These are phyloP conservation scores for Erucastrum elatum DNA, from an alignment of 345 rosid genomes.

Conservation along the genomic window DNA sequence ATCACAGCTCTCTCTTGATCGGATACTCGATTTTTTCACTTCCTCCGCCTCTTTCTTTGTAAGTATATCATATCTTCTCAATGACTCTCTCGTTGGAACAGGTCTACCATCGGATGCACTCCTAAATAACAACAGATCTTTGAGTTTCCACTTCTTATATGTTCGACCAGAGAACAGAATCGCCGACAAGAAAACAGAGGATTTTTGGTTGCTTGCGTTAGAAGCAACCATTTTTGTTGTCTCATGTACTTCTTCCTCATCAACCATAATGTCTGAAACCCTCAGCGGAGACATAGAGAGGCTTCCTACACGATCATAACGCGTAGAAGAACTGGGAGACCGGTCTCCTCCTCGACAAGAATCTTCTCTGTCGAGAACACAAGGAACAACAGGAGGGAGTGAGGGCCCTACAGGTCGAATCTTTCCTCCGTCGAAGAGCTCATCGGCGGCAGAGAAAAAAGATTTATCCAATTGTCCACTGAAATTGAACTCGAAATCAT, in stretches of 20 bases:
- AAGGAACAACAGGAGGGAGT: constrained; percentile 37
- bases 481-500: constrained; percentile 76
- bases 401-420: constrained; percentile 68
- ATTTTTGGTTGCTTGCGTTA: constrained; percentile 38
- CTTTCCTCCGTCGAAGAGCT: constrained; percentile 85
- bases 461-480: constrained; percentile 69
- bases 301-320: constrained; percentile 56
- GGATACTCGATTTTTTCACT: constrained; percentile 53
- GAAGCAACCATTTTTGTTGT: constrained; percentile 38
- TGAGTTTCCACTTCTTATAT: constrained; percentile 77
- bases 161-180: constrained; percentile 55
- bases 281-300: constrained; percentile 78
- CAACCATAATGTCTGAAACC: constrained; percentile 61
- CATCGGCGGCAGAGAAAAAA: constrained; percentile 76
- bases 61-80: constrained; percentile 50
- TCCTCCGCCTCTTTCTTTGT: constrained; percentile 60
- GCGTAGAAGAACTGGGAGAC: constrained; percentile 31
- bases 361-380: constrained; percentile 35
- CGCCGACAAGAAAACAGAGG: constrained; percentile 61
- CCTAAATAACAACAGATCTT: constrained; percentile 73
- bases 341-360: constrained; percentile 43
- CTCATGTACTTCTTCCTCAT: constrained; percentile 39
- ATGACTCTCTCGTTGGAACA: constrained; percentile 45
- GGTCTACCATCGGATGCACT: constrained; percentile 95
- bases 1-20: constrained; percentile 62